Percentiles rank a stretch among this genome's conserved stretches.
These are phyloP conservation scores for Arthrocladium fulminans DNA, from an alignment of 2,329 filamentous ascomycete species.

Conservation along the genomic window DNA sequence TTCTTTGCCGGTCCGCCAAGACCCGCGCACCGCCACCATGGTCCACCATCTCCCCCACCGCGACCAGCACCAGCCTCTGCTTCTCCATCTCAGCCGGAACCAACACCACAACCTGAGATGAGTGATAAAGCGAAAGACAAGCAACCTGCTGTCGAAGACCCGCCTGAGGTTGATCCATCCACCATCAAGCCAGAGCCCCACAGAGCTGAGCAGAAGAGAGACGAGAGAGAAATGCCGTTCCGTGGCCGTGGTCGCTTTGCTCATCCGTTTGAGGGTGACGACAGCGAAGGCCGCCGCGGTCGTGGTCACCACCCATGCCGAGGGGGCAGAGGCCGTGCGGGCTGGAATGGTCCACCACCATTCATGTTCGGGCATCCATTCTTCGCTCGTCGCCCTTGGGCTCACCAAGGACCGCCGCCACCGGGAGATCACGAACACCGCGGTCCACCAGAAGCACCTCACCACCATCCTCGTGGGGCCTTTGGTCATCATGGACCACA, in stretches of 20 bases:
- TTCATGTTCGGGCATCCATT: slow-evolving; percentile 15
- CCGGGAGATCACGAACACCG: slow-evolving; percentile 3
- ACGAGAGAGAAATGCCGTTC: slow-evolving; percentile 13
- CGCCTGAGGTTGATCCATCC: slow-evolving; percentile 21
- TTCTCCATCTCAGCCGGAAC: slow-evolving; percentile 3
- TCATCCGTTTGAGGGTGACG: slow-evolving; percentile 14
- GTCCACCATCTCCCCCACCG: slow-evolving; percentile 30
- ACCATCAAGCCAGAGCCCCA: slow-evolving; percentile 13
- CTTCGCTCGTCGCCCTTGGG: slow-evolving; percentile 5
- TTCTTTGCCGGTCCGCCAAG: slow-evolving; percentile 32
- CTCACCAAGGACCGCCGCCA: neutral
- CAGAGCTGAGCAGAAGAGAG: slow-evolving; percentile 1
- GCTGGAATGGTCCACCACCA: slow-evolving; percentile 14
- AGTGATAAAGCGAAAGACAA: slow-evolving; percentile 18
- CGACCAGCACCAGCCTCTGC: slow-evolving; percentile 22
- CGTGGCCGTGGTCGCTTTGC: slow-evolving; percentile 20
- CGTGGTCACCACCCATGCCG: slow-evolving; percentile 10
- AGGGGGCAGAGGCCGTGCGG: slow-evolving; percentile 1
- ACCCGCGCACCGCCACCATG: slow-evolving; percentile 26
- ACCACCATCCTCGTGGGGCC: slow-evolving; percentile 7
- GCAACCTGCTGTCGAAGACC: slow-evolving; percentile 19
- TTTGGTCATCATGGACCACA: slow-evolving; percentile 8
- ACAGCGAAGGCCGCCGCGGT: slow-evolving; percentile 7
- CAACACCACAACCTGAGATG: slow-evolving; percentile 7
- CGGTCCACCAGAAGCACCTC: slow-evolving; percentile 10